Evolutionary conservation across 176 grass and related monocot genomes (phyloP).

Genomic region (Aechmea fasciata): DNA sequence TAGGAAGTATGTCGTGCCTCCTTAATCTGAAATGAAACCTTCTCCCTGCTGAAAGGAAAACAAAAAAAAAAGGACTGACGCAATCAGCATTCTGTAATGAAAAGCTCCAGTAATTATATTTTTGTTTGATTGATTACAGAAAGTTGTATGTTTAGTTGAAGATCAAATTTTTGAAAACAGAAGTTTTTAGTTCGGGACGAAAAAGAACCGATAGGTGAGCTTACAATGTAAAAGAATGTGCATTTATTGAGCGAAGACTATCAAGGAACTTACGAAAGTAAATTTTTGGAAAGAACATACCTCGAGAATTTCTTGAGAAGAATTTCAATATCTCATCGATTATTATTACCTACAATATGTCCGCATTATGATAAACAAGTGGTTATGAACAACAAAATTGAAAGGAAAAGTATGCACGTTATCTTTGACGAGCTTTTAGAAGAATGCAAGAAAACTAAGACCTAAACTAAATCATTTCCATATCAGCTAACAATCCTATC

Average conservation of each 20-base stretch:
- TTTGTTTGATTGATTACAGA: neutral
- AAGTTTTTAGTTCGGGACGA: too few species aligned
- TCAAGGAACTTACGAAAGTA: neutral
- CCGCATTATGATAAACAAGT: neutral
- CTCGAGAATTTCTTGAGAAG: slow-evolving; percentile 41
- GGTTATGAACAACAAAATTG: neutral
- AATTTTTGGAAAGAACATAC: slow-evolving; percentile 15
- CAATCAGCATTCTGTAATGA: too few species aligned
- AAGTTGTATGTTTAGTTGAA: neutral
- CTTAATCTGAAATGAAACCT: slow-evolving; percentile 33
- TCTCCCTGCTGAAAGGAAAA: slow-evolving; percentile 20
- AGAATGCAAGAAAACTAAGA: neutral
- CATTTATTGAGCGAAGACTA: neutral
- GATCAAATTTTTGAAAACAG: too few species aligned
- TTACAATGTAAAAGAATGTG: too few species aligned
- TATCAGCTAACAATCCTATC: neutral
- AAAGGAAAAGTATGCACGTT: neutral
- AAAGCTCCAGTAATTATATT: too few species aligned
- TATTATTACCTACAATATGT: slow-evolving; percentile 18
- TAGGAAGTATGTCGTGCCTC: slow-evolving; percentile 34
- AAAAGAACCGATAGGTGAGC: too few species aligned
- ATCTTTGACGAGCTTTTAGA: neutral
- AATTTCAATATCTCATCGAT: slow-evolving; percentile 53
- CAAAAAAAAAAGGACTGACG: too few species aligned
- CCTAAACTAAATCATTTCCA: neutral